phyloP scores from a whole-genome alignment of 2,329 filamentous ascomycete species.

The Xylaria polymorpha region DNA sequence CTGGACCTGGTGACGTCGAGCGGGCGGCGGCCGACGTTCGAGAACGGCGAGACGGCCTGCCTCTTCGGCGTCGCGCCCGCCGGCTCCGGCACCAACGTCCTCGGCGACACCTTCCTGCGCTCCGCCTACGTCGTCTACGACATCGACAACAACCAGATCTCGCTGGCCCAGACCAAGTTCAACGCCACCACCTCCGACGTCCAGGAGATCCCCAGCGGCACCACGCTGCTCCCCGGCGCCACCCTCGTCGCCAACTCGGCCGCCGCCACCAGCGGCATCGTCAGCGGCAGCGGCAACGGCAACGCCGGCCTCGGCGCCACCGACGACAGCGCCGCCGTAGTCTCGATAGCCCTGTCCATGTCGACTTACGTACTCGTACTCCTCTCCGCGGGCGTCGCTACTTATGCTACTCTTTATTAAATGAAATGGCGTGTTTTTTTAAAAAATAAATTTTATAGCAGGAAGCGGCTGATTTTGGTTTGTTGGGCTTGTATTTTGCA shows the following conservation, averaged over 20 bases:
- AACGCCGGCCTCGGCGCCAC: conserved; percentile 29
- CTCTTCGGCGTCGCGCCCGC: conserved; percentile 75
- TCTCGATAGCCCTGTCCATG: conserved; percentile 19
- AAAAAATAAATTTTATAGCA: no score
- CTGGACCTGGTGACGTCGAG: conserved; percentile 61
- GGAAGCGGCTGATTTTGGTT: background rate
- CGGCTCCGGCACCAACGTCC: conserved; percentile 65
- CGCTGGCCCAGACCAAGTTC: conserved; percentile 74
- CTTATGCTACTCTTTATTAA: conserved; percentile 36
- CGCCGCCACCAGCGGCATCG: conserved; percentile 60
- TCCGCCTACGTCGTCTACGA: conserved; percentile 83
- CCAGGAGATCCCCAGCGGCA: conserved; percentile 65
- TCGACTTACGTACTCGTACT: conserved; percentile 28
- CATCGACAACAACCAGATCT: conserved; percentile 76
- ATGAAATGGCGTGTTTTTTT: conserved; percentile 7
- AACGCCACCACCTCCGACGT: conserved; percentile 64
- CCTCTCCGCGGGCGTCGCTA: conserved; percentile 37
- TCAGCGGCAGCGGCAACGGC: conserved; percentile 40
- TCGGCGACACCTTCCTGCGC: conserved; percentile 80
- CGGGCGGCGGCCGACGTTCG: conserved; percentile 63
- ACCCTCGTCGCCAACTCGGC: conserved; percentile 62
- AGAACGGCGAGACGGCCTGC: conserved; percentile 67
- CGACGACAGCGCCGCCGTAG: conserved; percentile 24
- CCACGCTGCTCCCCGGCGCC: conserved; percentile 67
- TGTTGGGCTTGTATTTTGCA: background rate